Evolutionary conservation across 176 grass and related monocot genomes (phyloP), one percentile per base, ranked within the genome.

Genomic region (Phragmites australis): DNA sequence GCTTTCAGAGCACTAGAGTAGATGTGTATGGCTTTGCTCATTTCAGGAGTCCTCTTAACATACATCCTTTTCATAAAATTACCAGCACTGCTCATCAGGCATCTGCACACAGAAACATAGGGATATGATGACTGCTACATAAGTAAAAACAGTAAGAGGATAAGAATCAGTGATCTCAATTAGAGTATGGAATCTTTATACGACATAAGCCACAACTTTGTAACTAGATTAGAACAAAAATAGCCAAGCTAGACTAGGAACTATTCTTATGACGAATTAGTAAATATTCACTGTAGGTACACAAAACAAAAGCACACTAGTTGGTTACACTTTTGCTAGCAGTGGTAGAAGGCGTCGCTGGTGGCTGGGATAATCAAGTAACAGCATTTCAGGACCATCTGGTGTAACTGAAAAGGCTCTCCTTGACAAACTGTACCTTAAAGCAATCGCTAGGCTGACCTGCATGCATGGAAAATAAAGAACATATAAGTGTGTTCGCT

Each of bases 1-100:
- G 96, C 92, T 81, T 99, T 99, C 65, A 99, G 84, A 86, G 92
- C 92, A 91, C 96, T 99, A 44, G 96, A 99, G 79, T 99, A 95
- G 81, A 99, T 88, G 12, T 95, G 96, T 77, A 99, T 78, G 60
- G 81, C 79, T 84, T 99, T 99, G 76, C 80, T 91, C 46, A 81
- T 55, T 81, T 99, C 92, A 70, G 96, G 88, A 65, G 92, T 99
- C 60, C 84, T 94, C 44, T 89, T 78, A 47, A 94, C 83, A 67
- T 93, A 99, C 76, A 95, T 80, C 15, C 54, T 89, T 83, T 99
- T 99, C 88, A 99, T 79, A 79, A 89, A 99, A 57, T 99, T 99
- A 52, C 75, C 82, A 79, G 92, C 88, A 88, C 86, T 89, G 81
- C 84, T 95, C 90, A 91, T 88, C 70, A 83, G 86, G 86, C 96